Percentiles rank a stretch among this genome's conserved stretches.
These are phyloP conservation scores for Scheffersomyces lignicola DNA, from an alignment of 1,139 yeast species.

Conservation along the genomic window DNA sequence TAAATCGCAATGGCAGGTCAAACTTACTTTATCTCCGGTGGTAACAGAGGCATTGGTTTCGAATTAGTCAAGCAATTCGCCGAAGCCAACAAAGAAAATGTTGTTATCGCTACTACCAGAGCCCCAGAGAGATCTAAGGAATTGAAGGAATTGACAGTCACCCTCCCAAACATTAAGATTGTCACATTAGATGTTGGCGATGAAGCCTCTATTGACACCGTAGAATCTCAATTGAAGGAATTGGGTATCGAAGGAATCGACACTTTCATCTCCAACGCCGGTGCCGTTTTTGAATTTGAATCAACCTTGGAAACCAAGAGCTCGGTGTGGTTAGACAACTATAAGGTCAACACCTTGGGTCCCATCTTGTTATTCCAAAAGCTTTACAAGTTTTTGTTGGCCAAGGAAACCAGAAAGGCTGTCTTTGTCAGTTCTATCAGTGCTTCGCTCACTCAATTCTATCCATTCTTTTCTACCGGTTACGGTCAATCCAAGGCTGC, in stretches of 20 bases:
- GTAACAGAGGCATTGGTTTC: conserved; percentile 18
- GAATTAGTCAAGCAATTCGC: conserved; percentile 33
- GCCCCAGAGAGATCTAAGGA: conserved; percentile 14
- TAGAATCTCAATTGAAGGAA: conserved; percentile 9
- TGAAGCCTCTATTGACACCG: conserved; percentile 6
- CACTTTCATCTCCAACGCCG: conserved; percentile 20
- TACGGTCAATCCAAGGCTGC: conserved; percentile 33
- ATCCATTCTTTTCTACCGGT: conserved; percentile 16
- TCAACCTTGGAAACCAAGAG: conserved; percentile 9
- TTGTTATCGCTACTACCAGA: conserved; percentile 20
- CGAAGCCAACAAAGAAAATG: conserved; percentile 9
- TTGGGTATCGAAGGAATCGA: conserved; percentile 15
- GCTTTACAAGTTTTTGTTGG: conserved; percentile 23
- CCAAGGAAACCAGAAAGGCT: conserved; percentile 20
- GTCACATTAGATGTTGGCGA: conserved; percentile 10
- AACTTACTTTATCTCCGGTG: conserved; percentile 20
- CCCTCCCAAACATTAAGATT: conserved; percentile 15
- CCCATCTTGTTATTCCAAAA: conserved; percentile 27
- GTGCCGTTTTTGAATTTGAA: conserved; percentile 8
- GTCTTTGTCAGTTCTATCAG: conserved; percentile 23
- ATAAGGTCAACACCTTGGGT: conserved; percentile 27
- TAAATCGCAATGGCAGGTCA: conserved; percentile 2
- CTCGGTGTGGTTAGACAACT: conserved; percentile 19
- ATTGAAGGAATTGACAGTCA: conserved; percentile 10
- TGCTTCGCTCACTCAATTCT: conserved; percentile 18